Conservation (phyloP, 306 rosid genomes). For the Corylus heterophylla region DNA sequence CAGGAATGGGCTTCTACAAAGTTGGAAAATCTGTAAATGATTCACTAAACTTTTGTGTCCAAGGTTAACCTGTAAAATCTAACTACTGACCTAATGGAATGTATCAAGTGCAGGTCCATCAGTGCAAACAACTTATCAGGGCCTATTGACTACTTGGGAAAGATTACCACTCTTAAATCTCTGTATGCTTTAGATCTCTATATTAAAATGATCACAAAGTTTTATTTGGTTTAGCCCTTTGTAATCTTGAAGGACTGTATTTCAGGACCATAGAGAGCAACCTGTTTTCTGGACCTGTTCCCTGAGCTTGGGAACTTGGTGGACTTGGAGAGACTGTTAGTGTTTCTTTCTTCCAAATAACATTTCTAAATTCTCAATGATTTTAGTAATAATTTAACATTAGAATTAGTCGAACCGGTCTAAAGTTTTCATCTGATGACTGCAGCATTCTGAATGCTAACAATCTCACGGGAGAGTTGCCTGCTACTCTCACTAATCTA, state of each 20-base stretch:
- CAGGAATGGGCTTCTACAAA: constrained; percentile 31
- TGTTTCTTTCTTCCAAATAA: neutral
- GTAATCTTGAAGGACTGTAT: neutral
- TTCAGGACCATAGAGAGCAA: constrained; percentile 31
- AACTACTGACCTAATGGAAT: neutral
- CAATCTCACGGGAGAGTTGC: constrained; percentile 33
- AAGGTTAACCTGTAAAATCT: neutral
- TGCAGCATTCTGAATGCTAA: constrained; percentile 27
- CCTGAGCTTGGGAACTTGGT: constrained; percentile 17
- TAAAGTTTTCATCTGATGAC: neutral
- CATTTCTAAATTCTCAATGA: neutral
- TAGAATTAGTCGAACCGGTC: neutral
- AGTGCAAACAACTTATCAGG: constrained; percentile 32
- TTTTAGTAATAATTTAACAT: neutral
- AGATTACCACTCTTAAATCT: constrained; percentile 10
- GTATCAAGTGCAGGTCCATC: constrained; percentile 13
- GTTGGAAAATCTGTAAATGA: constrained; percentile 33
- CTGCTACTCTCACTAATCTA: constrained; percentile 10
- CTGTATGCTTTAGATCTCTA: constrained; percentile 16
- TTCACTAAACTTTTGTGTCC: neutral
- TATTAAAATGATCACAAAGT: neutral
- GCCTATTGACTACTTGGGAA: constrained; percentile 26
- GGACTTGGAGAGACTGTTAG: constrained; percentile 29
- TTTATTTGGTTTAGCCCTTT: neutral
- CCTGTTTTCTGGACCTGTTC: constrained; percentile 7